phyloP scores from a whole-genome alignment of 2,329 filamentous ascomycete species.

The Cercospora sp. region DNA sequence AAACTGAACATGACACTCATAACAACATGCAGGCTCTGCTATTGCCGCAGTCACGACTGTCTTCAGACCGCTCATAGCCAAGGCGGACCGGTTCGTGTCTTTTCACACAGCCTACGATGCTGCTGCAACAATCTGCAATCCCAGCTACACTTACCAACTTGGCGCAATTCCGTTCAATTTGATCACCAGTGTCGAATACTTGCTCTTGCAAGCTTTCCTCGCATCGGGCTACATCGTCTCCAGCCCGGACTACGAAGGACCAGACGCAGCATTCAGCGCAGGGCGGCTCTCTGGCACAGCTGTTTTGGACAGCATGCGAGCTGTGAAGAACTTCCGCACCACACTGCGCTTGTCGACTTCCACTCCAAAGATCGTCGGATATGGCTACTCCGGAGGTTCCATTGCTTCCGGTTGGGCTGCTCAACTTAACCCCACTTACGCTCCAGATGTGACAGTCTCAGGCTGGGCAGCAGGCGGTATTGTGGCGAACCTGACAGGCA shows the following conservation, averaged over 20 bases:
- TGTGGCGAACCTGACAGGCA: conserved; percentile 44
- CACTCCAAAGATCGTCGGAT: conserved; percentile 45
- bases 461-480: conserved; percentile 55
- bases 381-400: conserved; percentile 59
- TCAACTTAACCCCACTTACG: conserved; percentile 54
- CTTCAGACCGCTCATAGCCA: conserved; percentile 30
- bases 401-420: conserved; percentile 56
- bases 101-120: conserved; percentile 39
- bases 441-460: conserved; percentile 53
- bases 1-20: background rate
- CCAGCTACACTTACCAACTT: conserved; percentile 41
- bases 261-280: conserved; percentile 34
- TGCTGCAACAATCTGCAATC: conserved; percentile 44
- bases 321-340: conserved; percentile 36
- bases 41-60: conserved; percentile 34
- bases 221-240: conserved; percentile 34
- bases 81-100: conserved; percentile 33
- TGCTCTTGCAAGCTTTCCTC: conserved; percentile 29
- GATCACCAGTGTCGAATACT: conserved; percentile 28
- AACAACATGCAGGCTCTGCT: conserved; percentile 22
- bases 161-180: conserved; percentile 28
- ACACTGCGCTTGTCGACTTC: conserved; percentile 32
- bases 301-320: conserved; percentile 48
- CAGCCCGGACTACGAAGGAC: conserved; percentile 48
- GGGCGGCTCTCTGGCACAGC: conserved; percentile 47